Evolutionary conservation across 164 flowering plant genomes (phyloP), one percentile per base, ranked within the genome.

Genomic region (Magnolia changhungtana): DNA sequence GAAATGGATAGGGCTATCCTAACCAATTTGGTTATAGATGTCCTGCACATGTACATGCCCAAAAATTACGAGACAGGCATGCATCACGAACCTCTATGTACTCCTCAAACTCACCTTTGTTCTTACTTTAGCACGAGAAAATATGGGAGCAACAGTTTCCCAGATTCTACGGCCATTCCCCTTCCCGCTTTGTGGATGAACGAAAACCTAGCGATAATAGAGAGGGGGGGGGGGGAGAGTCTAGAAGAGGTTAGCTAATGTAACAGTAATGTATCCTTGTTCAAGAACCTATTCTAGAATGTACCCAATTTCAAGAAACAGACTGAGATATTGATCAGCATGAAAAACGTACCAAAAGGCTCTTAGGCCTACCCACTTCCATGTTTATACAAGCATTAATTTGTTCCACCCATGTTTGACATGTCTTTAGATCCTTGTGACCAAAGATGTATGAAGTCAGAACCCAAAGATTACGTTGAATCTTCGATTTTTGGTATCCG

Each of bases 161-260:
- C 99, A 95, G 63, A 82, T 90, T 82, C 80, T 85, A 67, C 80
- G 78, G 73, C 99, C 99, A 77, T 85, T 87, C 71, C 87, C 89
- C 82, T 90, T 93, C 72, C 99, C 99, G 82, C 99, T 93, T 79
- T 72, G 80, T 74, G 98, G 99, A 83, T 96, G 84, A 75, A 96
- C 89, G 81, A 92, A 92, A 79, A 95, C 92, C 98, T 95, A 84
- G 50, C 49, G 63, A 1, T 37, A 37, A 37, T 3, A 37, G 45
- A 4, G 7, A 1, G 24, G 24, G 29, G 29, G 29, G 29, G 2
- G 2, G 2, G 1, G 1, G 2, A 4, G 2, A 4, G 45, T 37
- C 45, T 37, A 76, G 78, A 24, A 29, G 29, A 27, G 2, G 50
- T 74, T 21, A 69, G 64, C 73, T 75, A 69, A 18, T 61, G 29